phyloP scores from a whole-genome alignment of 228 moss, liverwort and hornwort genomes.

The Sphagnum fallax region DNA sequence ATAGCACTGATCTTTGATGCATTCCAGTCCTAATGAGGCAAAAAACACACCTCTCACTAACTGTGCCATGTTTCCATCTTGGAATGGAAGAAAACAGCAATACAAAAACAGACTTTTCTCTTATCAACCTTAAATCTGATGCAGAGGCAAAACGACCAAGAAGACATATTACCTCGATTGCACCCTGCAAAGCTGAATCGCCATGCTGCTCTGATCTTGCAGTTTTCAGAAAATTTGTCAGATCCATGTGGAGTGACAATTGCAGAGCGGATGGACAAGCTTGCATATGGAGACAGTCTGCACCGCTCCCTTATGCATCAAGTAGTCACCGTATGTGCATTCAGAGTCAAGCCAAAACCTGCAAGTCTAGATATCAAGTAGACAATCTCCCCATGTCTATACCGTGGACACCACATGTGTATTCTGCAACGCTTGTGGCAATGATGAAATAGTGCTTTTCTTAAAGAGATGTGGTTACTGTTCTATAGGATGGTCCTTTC shows the following conservation, averaged over 20 bases:
- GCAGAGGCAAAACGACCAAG: slow-evolving; percentile 70
- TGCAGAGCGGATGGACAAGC: slow-evolving; percentile 63
- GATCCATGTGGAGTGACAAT: slow-evolving; percentile 45
- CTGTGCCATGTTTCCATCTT: background rate
- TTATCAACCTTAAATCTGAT: slow-evolving; percentile 3
- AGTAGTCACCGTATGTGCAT: slow-evolving; percentile 45
- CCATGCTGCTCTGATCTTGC: slow-evolving; percentile 65
- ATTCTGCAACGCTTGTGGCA: no score
- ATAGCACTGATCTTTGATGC: background rate
- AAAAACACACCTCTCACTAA: background rate
- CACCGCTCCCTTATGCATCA: slow-evolving; percentile 57
- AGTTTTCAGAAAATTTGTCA: slow-evolving; percentile 47
- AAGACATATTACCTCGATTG: slow-evolving; percentile 44
- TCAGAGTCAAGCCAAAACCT: background rate
- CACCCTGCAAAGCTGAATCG: slow-evolving; percentile 60
- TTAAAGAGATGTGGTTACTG: background rate
- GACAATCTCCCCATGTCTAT: no score
- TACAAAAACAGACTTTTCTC: no score
- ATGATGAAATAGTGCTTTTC: background rate
- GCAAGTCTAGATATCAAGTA: background rate
- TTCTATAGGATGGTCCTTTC: slow-evolving; percentile 5
- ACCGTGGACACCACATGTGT: no score
- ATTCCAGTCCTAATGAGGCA: background rate
- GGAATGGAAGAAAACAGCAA: background rate
- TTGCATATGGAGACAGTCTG: slow-evolving; percentile 58